phyloP scores from a whole-genome alignment of 2,329 filamentous ascomycete species.

The Bipolaris sorokiniana region DNA sequence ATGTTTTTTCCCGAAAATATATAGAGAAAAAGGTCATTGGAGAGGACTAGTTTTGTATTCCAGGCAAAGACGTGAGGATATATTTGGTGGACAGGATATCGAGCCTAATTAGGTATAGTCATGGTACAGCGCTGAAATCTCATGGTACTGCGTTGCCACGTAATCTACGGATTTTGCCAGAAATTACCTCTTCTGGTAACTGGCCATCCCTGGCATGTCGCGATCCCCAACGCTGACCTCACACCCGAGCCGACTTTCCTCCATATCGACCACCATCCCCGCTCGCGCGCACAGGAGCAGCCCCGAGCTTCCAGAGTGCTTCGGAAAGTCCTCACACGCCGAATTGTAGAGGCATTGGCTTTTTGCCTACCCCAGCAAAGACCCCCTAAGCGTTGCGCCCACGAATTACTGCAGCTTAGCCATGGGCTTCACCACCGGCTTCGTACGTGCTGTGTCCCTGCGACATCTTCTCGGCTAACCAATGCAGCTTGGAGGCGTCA shows the following conservation, averaged over 20 bases:
- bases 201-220: slow-evolving; percentile 9
- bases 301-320: background rate
- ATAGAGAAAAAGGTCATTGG: no score
- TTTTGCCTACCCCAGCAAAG: background rate
- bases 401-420: slow-evolving; percentile 10
- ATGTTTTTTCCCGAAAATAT: no score
- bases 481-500: slow-evolving; percentile 57
- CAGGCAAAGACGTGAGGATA: no score
- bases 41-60: no score
- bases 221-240: slow-evolving; percentile 16
- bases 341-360: slow-evolving; percentile 15
- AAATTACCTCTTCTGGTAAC: slow-evolving; percentile 10
- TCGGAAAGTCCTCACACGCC: background rate
- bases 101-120: no score
- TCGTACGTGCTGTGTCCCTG: slow-evolving; percentile 46
- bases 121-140: no score
- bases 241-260: slow-evolving; percentile 8
- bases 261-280: background rate
- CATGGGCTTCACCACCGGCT: slow-evolving; percentile 61
- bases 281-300: background rate
- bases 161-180: slow-evolving; percentile 1
- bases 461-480: background rate
- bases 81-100: no score
- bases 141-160: no score
- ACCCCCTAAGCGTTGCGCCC: background rate